These are phyloP conservation scores for Pseudocercospora ulei DNA, from an alignment of 2,329 filamentous ascomycete genomes.

Conservation along the genomic window DNA sequence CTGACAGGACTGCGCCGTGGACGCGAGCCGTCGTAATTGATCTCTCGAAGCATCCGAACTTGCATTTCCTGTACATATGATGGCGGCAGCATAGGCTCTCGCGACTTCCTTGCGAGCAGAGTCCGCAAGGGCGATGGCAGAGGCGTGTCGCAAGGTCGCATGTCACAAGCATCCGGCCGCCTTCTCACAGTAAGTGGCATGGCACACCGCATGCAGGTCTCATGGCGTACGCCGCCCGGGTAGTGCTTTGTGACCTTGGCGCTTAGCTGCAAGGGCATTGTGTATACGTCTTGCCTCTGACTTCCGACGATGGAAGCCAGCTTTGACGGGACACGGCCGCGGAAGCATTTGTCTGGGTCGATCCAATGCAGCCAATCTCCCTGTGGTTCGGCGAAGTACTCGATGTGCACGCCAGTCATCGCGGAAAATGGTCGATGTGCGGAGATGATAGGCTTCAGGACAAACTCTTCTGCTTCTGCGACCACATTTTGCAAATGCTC, in stretches of 20 bases:
- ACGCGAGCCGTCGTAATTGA: neutral
- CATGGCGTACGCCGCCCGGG: conserved; percentile 18
- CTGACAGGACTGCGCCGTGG: neutral
- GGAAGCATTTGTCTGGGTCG: conserved; percentile 14
- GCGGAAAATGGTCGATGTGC: conserved; percentile 8
- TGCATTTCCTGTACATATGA: conserved; percentile 4
- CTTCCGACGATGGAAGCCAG: conserved; percentile 20
- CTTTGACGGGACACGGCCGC: conserved; percentile 18
- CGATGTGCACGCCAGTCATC: conserved; percentile 12
- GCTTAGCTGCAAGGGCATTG: conserved; percentile 23
- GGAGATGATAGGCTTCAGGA: conserved; percentile 16
- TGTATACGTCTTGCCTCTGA: conserved; percentile 23
- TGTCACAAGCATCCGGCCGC: conserved; percentile 19
- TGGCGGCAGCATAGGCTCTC: neutral
- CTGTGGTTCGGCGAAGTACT: conserved; percentile 19
- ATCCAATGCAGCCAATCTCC: conserved; percentile 22
- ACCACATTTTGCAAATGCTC: conserved; percentile 21
- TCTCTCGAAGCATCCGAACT: conserved; percentile 11
- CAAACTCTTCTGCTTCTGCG: conserved; percentile 17
- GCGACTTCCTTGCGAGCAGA: conserved; percentile 4
- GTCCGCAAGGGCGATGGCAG: conserved; percentile 14
- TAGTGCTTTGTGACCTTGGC: conserved; percentile 19
- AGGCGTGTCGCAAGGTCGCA: neutral
- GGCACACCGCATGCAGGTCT: conserved; percentile 22
- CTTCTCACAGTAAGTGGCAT: conserved; percentile 26